A percentile compares a stretch with the other conserved stretches of the same genome.
Evolutionary conservation across 495 filamentous ascomycete species (phyloP).

Genomic region (Podospora pseudocomata): DNA sequence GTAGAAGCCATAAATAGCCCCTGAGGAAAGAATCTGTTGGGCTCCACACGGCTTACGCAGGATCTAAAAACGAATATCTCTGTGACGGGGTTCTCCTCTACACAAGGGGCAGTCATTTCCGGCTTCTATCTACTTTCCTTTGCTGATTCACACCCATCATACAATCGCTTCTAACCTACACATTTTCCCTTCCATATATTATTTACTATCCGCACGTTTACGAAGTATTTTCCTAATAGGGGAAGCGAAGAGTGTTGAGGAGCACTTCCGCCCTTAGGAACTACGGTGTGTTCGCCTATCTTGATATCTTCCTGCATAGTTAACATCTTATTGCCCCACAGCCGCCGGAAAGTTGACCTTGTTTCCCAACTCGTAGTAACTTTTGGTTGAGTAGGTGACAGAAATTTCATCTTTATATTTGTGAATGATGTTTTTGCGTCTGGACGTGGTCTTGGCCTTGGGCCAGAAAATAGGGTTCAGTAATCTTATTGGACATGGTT

Average conservation of each 20-base stretch:
- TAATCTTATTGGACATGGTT: no score
- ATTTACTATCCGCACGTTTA: neutral
- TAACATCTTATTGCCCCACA: no score
- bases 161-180: neutral
- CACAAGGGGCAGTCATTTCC: slow-evolving; percentile 3
- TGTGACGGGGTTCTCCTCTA: slow-evolving; percentile 1
- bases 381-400: no score
- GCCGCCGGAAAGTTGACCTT: no score
- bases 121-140: slow-evolving; percentile 3
- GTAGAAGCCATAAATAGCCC: neutral
- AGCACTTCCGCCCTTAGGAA: neutral
- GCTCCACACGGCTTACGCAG: slow-evolving; percentile 1
- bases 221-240: neutral
- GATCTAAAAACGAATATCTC: neutral
- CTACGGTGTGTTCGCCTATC: no score
- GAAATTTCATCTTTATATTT: no score
- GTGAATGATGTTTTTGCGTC: no score
- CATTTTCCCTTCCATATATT: neutral
- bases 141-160: neutral
- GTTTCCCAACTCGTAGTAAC: no score
- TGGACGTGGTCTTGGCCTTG: no score
- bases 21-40: slow-evolving; percentile 5
- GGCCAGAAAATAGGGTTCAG: no score
- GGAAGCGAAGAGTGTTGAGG: neutral
- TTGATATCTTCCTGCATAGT: no score